Conservation (phyloP, 306 rosid genomes). For the Castanospermum australe region DNA sequence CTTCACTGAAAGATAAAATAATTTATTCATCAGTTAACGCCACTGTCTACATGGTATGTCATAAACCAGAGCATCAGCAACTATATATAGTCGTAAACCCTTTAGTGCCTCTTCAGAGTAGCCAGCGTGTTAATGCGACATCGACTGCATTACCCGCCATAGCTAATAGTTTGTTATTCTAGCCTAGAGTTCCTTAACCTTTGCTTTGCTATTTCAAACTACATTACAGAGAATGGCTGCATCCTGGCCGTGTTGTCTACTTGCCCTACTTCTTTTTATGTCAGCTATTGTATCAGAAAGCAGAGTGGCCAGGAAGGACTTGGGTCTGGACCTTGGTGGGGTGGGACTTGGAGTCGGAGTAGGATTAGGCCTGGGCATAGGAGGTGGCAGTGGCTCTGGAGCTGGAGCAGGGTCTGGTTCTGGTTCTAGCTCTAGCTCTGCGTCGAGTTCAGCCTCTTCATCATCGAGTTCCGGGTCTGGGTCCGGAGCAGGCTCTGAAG, state of each 20-base stretch:
- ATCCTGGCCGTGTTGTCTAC: slow-evolving; percentile 31
- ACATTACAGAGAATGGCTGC: slow-evolving; percentile 33
- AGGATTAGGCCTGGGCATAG: slow-evolving; percentile 48
- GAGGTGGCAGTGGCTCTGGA: slow-evolving; percentile 53
- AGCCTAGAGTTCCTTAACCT: background rate
- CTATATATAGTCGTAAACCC: slow-evolving; percentile 33
- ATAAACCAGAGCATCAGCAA: background rate
- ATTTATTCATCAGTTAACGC: slow-evolving; percentile 16
- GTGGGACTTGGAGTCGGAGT: slow-evolving; percentile 53
- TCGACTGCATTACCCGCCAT: background rate
- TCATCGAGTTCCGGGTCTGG: slow-evolving; percentile 49
- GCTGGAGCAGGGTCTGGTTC: slow-evolving; percentile 49
- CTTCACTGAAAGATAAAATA: slow-evolving; percentile 7
- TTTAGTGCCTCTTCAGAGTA: background rate
- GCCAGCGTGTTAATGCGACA: background rate
- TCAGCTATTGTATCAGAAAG: slow-evolving; percentile 42
- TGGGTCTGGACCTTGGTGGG: slow-evolving; percentile 57
- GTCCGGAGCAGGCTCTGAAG: slow-evolving; percentile 47
- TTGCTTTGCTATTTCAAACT: background rate
- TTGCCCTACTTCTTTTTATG: slow-evolving; percentile 32
- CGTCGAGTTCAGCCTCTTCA: slow-evolving; percentile 47
- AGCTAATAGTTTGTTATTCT: background rate
- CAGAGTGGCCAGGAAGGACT: slow-evolving; percentile 49
- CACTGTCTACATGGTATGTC: background rate
- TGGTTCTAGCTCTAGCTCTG: slow-evolving; percentile 48